phyloP scores from a whole-genome alignment of 2,329 filamentous ascomycete species.

The Aspergillus hortae region DNA sequence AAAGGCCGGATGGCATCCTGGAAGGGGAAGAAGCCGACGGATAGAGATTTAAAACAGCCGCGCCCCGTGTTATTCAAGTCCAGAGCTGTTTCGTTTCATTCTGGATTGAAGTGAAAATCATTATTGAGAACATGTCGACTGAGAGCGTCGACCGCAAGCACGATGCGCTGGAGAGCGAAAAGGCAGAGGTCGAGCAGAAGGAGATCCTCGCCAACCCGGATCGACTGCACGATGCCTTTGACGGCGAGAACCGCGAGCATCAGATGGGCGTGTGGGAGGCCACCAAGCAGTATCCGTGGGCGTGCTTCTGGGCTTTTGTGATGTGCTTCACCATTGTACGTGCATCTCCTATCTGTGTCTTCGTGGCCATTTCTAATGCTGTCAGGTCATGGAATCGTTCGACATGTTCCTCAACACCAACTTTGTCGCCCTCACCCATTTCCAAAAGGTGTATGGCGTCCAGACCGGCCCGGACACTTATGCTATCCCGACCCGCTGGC shows the following conservation, averaged over 20 bases:
- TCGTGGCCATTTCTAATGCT: background rate
- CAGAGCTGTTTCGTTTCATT: too few relatives aligned
- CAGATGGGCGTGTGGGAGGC: constrained; percentile 39
- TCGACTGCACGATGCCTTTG: constrained; percentile 40
- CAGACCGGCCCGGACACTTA: constrained; percentile 6
- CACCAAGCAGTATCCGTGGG: constrained; percentile 42
- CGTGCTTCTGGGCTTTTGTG: constrained; percentile 47
- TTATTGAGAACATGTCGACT: background rate
- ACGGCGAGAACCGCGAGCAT: constrained; percentile 45
- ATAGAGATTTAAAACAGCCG: too few relatives aligned
- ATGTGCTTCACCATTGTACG: constrained; percentile 52
- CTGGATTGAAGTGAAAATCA: too few relatives aligned
- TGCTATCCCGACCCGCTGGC: constrained; percentile 44
- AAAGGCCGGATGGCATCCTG: too few relatives aligned
- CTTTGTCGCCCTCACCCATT: constrained; percentile 43
- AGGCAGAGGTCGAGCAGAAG: constrained; percentile 26
- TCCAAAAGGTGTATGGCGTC: constrained; percentile 40
- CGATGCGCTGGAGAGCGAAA: background rate
- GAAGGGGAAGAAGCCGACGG: too few relatives aligned
- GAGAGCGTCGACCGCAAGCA: background rate
- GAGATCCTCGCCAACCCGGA: constrained; percentile 36
- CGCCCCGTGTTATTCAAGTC: too few relatives aligned
- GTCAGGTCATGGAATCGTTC: constrained; percentile 51
- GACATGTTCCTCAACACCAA: constrained; percentile 49
- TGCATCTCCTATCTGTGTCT: background rate